Base-by-base conservation (phyloP, 108 stramenopile species). In the Pseudonitzschia delicatissima region DNA sequence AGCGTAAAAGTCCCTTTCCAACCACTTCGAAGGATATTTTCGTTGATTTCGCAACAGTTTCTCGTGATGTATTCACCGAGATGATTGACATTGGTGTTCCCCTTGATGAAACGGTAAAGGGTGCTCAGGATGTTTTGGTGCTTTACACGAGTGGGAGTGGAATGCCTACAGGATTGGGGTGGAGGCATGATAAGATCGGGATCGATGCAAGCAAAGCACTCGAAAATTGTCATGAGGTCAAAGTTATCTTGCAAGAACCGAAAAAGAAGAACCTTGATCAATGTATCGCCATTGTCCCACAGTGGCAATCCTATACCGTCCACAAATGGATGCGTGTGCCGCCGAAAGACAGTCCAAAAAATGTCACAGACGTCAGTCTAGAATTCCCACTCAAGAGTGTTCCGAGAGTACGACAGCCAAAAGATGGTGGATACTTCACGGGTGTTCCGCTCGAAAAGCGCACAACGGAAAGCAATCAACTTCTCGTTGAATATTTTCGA, bases 401-500 rank as follows among this genome's bases (percentile, higher is more conserved):
- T 15, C 31, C 57, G 0, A 33, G 57, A 58, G 20, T 9, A 33
- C 29, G 21, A 33, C 18, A 58, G 33, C 26, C 32, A 3, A 28
- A 58, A 21, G 57, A 28, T 0, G 15, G 3, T 32, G 11, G 13
- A 20, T n/a, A n/a, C n/a, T 17, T 36, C 5, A 32, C 31, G 49
- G 32, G 29, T 15, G 11, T 51, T 11, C 85, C 85, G 2, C 18
- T 33, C 13, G 49, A 70, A 50, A 47, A 13, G 9, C 28, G 68
- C n/a, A 67, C 66, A 7, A 7, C 58, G 42, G 49, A 57, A 60
- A 75, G 81, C 67, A 74, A 77, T 69, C 66, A 62, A 34, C 60
- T 72, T 15, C 57, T 87, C 18, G 25, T 35, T 13, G 78, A 74
- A 1, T 87, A 87, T 61, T 77, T 83, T 31, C 23, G 67, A 20